Evolutionary conservation across 2,329 filamentous ascomycete species (phyloP), one percentile per base, ranked within the genome.

Genomic region (Thermothelomyces thermophilus): DNA sequence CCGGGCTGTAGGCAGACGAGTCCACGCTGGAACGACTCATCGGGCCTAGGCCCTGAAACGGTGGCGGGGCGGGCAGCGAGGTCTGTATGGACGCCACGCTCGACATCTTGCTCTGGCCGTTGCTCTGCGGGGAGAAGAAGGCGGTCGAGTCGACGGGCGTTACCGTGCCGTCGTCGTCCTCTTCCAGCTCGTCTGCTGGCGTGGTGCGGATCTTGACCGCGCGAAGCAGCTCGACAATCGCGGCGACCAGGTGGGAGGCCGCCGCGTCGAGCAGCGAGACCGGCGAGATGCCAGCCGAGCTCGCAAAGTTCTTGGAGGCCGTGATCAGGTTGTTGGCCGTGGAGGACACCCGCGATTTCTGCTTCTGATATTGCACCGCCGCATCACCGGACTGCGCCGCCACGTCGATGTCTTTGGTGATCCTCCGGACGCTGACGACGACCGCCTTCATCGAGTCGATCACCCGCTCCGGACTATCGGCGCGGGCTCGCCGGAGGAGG

Each of bases 271-370:
- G 74, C 3, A 98, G 71, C 5, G 89, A 95, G n/a, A 98, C 85
- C 0, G 93, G 93, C 1, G 89, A 91, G 28, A 98, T 79, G 26
- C 93, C 93, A 17, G 81, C 83, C 0, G 89, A 84, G 10, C 81
- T 78, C 30, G 87, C 84, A 66, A 93, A 95, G 63, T 95, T 95
- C 71, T 94, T 95, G 30, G 88, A 86, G 1, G 91, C 89, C 2
- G 91, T 97, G 62, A 97, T 96, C 51, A 98, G 75, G 63, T 91
- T 93, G 73, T 97, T 97, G 42, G 93, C 90, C 1, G 91, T 95
- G 2, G 86, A 85, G n/a, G 90, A 94, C 3, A 97, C 86, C 51
- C 85, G 84, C 43, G 80, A 78, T 68, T 88, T 94, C 53, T 94
- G 76, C 66, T 84, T 89, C 24, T 75, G 72, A 56, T 84, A 73